Evolutionary conservation across 768 basidiomycete genomes (phyloP).

Genomic region (Hydnomerulius pinastri): DNA sequence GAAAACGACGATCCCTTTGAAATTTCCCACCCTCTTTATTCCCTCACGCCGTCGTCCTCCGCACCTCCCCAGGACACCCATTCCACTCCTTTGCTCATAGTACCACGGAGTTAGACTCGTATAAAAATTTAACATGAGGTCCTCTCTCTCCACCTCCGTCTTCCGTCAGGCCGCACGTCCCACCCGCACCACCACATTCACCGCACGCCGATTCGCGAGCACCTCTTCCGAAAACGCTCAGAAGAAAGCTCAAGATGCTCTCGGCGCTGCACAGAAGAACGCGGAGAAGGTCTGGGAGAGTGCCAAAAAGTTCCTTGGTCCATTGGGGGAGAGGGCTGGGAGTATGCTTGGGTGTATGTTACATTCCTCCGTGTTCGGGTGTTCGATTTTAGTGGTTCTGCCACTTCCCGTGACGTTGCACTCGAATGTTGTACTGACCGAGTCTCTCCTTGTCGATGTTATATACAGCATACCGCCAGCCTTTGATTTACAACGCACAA

Average conservation of each 20-base stretch:
- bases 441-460: background rate
- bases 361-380: conserved; percentile 24
- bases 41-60: too few relatives aligned
- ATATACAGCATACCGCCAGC: conserved; percentile 67
- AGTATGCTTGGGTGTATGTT: conserved; percentile 57
- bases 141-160: conserved; percentile 24
- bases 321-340: conserved; percentile 54
- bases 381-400: too few relatives aligned
- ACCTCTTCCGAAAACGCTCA: conserved; percentile 48
- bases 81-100: background rate
- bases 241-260: conserved; percentile 72
- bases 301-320: conserved; percentile 49
- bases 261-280: conserved; percentile 58
- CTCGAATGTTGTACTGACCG: conserved; percentile 4
- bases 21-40: conserved; percentile 15
- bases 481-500: conserved; percentile 74
- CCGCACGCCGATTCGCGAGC: conserved; percentile 43
- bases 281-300: conserved; percentile 54
- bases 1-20: background rate
- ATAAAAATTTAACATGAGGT: conserved; percentile 22
- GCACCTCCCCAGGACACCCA: background rate
- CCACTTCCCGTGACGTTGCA: too few relatives aligned
- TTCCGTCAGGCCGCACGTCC: conserved; percentile 25
- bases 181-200: conserved; percentile 15
- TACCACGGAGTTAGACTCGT: background rate